A percentile compares a stretch with the other conserved stretches of the same genome.
Conservation (phyloP, 2,329 filamentous ascomycete species). For the Dactylellina cionopaga region DNA sequence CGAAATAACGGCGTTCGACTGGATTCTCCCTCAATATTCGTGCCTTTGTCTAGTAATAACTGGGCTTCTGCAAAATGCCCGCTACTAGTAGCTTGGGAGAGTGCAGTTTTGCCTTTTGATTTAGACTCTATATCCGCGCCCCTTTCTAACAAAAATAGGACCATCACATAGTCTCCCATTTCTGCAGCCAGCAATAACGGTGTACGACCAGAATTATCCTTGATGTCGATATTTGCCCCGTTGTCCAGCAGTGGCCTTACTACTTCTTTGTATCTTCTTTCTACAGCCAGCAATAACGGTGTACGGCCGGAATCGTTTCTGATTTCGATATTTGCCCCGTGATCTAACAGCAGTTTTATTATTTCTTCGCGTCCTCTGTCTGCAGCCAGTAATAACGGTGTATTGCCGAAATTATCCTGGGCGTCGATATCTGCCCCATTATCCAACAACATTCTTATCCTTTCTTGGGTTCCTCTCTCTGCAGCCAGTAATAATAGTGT, state of each 20-base stretch:
- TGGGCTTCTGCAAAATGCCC: too few relatives aligned
- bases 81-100: neutral
- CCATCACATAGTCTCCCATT: neutral
- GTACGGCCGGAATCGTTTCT: neutral
- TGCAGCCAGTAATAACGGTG: too few relatives aligned
- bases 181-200: neutral
- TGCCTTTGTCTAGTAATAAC: too few relatives aligned
- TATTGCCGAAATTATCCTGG: too few relatives aligned
- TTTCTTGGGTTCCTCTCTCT: neutral
- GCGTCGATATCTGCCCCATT: neutral
- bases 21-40: too few relatives aligned
- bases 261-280: neutral
- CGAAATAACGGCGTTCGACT: too few relatives aligned
- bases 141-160: neutral
- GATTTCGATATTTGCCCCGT: neutral
- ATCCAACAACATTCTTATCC: too few relatives aligned
- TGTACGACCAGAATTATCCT: neutral
- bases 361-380: too few relatives aligned
- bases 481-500: neutral
- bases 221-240: neutral
- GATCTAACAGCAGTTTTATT: too few relatives aligned
- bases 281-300: neutral
- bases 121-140: neutral
- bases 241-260: neutral
- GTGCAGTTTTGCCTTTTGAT: neutral